phyloP scores from a whole-genome alignment of 2,329 filamentous ascomycete species.

The Ilyonectria mors-panacis region DNA sequence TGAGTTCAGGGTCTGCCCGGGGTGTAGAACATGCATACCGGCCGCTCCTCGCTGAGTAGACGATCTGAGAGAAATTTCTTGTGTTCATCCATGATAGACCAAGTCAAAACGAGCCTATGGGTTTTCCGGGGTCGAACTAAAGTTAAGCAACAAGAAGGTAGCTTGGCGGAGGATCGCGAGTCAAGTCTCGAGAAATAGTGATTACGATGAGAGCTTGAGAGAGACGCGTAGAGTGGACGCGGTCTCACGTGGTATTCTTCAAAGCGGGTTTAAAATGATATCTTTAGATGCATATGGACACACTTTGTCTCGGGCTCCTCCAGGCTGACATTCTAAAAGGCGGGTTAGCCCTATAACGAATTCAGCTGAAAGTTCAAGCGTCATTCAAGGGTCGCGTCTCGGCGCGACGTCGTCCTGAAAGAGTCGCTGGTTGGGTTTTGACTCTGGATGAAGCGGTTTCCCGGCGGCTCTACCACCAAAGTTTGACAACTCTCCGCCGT shows the following conservation, averaged over 20 bases:
- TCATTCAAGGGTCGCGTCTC: conserved; percentile 43
- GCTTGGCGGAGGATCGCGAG: not conserved
- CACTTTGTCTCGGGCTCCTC: not conserved
- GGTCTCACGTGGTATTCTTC: conserved; percentile 53
- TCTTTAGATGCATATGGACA: conserved; percentile 12
- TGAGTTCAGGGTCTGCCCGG: not conserved
- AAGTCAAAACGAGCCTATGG: not conserved
- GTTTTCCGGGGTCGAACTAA: not conserved
- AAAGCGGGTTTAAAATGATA: not conserved
- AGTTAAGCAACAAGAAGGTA: not conserved
- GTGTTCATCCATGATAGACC: conserved; percentile 70
- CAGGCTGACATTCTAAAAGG: not conserved
- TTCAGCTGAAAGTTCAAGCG: conserved; percentile 11
- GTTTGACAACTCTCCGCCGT: not conserved
- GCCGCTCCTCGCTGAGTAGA: conserved; percentile 81
- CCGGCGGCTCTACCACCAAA: not conserved
- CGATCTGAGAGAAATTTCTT: conserved; percentile 81
- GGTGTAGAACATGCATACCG: conserved; percentile 65
- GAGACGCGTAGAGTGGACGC: conserved; percentile 47
- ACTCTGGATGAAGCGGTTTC: not conserved
- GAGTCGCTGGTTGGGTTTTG: not conserved
- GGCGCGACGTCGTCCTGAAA: conserved; percentile 35
- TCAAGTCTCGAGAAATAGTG: conserved; percentile 28
- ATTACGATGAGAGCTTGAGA: conserved; percentile 21
- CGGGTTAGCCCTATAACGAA: conserved; percentile 19